These are phyloP conservation scores for Fusarium liriodendri DNA, from an alignment of 2,329 filamentous ascomycete species.

Conservation along the genomic window DNA sequence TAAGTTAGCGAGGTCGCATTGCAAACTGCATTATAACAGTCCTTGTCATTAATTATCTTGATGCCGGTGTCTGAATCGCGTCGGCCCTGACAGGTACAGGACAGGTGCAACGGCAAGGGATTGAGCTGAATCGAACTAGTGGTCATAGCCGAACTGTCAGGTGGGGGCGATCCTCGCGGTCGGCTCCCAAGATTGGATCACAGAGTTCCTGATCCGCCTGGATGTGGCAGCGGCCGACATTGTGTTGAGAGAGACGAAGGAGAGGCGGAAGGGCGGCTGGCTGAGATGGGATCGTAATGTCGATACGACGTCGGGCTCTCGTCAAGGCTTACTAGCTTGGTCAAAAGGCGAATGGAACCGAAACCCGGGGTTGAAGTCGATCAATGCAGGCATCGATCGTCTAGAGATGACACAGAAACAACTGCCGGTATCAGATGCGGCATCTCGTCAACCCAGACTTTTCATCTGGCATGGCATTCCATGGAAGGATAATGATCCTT, in stretches of 20 bases:
- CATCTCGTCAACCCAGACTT: not conserved
- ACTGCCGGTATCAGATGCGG: not conserved
- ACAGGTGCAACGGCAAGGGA: conserved; percentile 20
- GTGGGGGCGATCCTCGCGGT: conserved; percentile 17
- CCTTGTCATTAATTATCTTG: conserved; percentile 4
- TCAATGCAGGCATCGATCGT: not conserved
- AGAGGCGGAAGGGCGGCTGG: conserved; percentile 20
- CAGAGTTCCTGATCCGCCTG: conserved; percentile 15
- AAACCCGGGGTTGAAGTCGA: not conserved
- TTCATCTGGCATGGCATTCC: not conserved
- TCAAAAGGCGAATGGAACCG: not conserved
- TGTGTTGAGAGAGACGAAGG: conserved; percentile 1
- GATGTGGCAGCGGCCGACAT: conserved; percentile 24
- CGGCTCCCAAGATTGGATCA: conserved; percentile 19
- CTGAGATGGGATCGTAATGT: conserved; percentile 3
- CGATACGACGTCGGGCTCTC: conserved; percentile 4
- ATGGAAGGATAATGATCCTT: not conserved
- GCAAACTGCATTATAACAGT: not conserved
- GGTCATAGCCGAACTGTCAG: conserved; percentile 39
- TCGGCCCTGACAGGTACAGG: conserved; percentile 11
- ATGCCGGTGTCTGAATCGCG: conserved; percentile 8
- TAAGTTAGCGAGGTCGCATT: conserved; percentile 9
- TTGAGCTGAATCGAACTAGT: conserved; percentile 29
- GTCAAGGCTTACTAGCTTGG: not conserved
- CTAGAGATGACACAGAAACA: not conserved